Base-by-base conservation (phyloP, 1,284 basidiomycete species). In the Trichosporon faecale region DNA sequence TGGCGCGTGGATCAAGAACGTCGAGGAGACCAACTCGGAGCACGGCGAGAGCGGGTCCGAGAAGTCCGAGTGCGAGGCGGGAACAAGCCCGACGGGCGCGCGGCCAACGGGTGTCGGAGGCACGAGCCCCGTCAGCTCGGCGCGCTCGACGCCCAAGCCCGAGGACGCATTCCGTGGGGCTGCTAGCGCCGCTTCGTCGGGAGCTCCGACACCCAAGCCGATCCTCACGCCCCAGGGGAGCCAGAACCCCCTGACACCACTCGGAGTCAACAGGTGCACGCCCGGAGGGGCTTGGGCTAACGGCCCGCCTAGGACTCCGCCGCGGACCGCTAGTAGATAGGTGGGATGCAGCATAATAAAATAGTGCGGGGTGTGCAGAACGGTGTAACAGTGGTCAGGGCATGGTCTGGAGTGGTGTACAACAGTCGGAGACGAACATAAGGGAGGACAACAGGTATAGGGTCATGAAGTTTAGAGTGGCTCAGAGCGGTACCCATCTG, bases 1-100 rank as follows among this genome's bases (percentile, higher is more conserved):
- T 74, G 95, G 95, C 23, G 95, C 95, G 67, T 98, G 95, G 95
- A 91, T 98, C 80, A 94, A 94, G 86, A 96, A 95, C 80, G 93
- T 98, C 72, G 89, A 81, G 52, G 64, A 46, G 37, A 65, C 64
- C 37, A 44, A 44, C 37, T 65, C 64, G 61, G 46, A 63, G 61
- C 21, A 61, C 67, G 46, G 61, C 44, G n/a, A 68, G 33, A 35
- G 52, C 31, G 33, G 65, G 18, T 33, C 23, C 37, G 25, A 64
- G 46, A 52, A 52, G 49, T 52, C 49, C 21, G 49, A 52, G 49
- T 52, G 49, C 18, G 49, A 52, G 49, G 12, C 49, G 49, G 49
- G 49, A 7, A 52, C 21, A 12, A 52, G 49, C 11, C 49, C 49
- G 49, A 52, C 49, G 7, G 49, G 49, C 9, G 49, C 49, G 1